Conservation (phyloP, 306 rosid species). For the Vicia villosa region DNA sequence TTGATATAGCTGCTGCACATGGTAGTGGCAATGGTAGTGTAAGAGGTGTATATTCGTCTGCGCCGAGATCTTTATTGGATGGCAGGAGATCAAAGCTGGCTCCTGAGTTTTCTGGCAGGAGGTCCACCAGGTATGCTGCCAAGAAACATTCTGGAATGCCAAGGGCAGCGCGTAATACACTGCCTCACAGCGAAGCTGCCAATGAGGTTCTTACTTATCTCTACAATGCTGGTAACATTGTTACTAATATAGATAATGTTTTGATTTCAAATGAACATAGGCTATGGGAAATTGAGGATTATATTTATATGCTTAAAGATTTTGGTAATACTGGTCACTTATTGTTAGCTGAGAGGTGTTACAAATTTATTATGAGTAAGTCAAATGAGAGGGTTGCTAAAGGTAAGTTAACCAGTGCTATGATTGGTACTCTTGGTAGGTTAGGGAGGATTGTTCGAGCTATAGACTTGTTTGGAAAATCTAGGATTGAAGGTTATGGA, state of each 20-base stretch:
- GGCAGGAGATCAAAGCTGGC: slow-evolving; percentile 54
- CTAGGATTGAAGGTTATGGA: slow-evolving; percentile 71
- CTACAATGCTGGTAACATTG: slow-evolving; percentile 55
- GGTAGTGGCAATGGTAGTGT: too few species aligned
- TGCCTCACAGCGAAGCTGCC: slow-evolving; percentile 57
- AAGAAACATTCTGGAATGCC: slow-evolving; percentile 77
- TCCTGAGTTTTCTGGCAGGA: slow-evolving; percentile 76
- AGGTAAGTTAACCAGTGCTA: slow-evolving; percentile 79
- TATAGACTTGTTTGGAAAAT: slow-evolving; percentile 55
- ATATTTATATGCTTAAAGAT: slow-evolving; percentile 63
- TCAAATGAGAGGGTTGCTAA: slow-evolving; percentile 54
- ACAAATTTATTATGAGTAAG: slow-evolving; percentile 66
- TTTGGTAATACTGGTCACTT: slow-evolving; percentile 68
- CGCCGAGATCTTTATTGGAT: slow-evolving; percentile 51
- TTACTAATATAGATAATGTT: slow-evolving; percentile 48
- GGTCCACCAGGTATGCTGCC: slow-evolving; percentile 73
- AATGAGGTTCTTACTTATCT: slow-evolving; percentile 66
- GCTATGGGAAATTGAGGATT: slow-evolving; percentile 72
- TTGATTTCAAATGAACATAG: slow-evolving; percentile 55
- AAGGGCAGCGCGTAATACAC: slow-evolving; percentile 47
- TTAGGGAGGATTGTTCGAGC: slow-evolving; percentile 77
- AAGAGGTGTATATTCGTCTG: slow-evolving; percentile 31
- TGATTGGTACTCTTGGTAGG: slow-evolving; percentile 91
- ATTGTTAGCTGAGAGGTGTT: slow-evolving; percentile 58
- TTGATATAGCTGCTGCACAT: neutral